Evolutionary conservation across 257 asterid species (phyloP).

Genomic region (Nicotiana tomentosiformis): DNA sequence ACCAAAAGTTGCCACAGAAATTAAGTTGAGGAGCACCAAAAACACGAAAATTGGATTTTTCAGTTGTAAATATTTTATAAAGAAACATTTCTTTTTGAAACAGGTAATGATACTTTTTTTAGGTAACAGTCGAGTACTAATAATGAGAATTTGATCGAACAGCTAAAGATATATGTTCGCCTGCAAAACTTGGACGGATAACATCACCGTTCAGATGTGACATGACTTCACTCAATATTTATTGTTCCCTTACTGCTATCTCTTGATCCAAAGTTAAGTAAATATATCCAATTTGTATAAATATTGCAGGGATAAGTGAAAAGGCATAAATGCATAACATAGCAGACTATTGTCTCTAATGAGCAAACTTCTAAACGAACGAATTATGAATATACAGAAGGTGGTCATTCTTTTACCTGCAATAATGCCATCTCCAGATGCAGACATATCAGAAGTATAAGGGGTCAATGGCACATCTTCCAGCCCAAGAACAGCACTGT

Average conservation of each 20-base stretch:
- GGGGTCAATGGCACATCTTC: slow-evolving; percentile 92
- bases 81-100: not conserved
- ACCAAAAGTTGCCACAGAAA: not conserved
- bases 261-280: not conserved
- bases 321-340: not conserved
- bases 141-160: not conserved
- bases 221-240: not conserved
- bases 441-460: slow-evolving; percentile 86
- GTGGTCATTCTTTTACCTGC: slow-evolving; percentile 54
- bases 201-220: not conserved
- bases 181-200: not conserved
- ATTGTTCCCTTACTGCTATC: not conserved
- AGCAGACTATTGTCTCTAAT: not conserved
- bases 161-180: not conserved
- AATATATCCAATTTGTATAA: not conserved
- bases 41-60: not conserved
- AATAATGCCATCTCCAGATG: slow-evolving; percentile 85
- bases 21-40: not conserved
- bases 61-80: not conserved
- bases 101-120: not conserved
- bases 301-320: not conserved
- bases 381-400: slow-evolving; percentile 4
- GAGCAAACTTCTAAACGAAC: not conserved
- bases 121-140: not conserved
- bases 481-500: slow-evolving; percentile 76